Evolutionary conservation across 179 eudicot genomes (phyloP).

Genomic region (Silene noctiflora): DNA sequence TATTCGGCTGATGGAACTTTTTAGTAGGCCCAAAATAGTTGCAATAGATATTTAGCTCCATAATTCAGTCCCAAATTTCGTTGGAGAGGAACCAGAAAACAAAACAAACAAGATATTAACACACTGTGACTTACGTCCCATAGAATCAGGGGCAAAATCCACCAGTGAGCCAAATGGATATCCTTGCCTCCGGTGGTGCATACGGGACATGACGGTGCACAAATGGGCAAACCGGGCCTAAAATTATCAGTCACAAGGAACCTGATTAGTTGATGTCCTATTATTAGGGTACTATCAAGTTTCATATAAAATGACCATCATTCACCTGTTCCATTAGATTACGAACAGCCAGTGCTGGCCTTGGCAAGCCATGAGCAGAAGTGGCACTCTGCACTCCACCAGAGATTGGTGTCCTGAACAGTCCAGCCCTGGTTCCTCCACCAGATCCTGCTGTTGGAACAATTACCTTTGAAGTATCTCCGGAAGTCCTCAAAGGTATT

Average conservation of each 20-base stretch:
- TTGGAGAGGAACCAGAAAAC: not conserved
- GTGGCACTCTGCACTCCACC: constrained; percentile 99
- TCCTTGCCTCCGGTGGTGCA: constrained; percentile 97
- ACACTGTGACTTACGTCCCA: constrained; percentile 79
- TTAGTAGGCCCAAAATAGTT: not conserved
- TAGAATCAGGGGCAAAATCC: constrained; percentile 91
- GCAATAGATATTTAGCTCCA: not conserved
- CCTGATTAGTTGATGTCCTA: constrained; percentile 1
- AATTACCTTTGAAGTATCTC: constrained; percentile 22
- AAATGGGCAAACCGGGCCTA: constrained; percentile 97
- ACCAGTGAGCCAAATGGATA: constrained; percentile 97
- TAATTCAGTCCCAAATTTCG: not conserved
- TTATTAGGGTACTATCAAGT: not conserved
- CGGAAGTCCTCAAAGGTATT: constrained; percentile 28
- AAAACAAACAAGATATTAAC: not conserved
- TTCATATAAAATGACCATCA: not conserved
- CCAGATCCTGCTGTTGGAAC: constrained; percentile 29
- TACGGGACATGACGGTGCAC: constrained; percentile 92
- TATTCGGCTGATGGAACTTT: no score
- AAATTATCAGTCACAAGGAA: constrained; percentile 14
- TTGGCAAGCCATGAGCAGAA: constrained; percentile 91
- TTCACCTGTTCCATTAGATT: constrained; percentile 96
- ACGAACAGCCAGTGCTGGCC: constrained; percentile 95
- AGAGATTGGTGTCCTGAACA: constrained; percentile 95
- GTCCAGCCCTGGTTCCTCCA: constrained; percentile 85